Percentiles rank a stretch among this genome's conserved stretches.
These are phyloP conservation scores for Panicum hallii DNA, from an alignment of 202 grass and related monocot genomes.

Conservation along the genomic window DNA sequence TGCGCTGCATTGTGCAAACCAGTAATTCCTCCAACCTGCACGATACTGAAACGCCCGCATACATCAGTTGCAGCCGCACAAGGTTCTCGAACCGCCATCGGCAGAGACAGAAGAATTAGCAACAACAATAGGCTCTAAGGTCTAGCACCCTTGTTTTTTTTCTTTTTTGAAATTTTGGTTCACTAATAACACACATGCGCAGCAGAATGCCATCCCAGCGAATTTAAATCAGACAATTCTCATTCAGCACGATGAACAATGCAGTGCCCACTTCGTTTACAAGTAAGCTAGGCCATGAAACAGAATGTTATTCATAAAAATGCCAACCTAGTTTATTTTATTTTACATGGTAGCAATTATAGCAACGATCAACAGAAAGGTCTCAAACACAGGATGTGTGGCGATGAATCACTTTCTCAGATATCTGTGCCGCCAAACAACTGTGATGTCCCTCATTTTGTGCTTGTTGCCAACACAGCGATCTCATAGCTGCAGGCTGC, in stretches of 20 bases:
- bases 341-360: slow-evolving; percentile 40
- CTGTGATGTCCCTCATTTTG: slow-evolving; percentile 26
- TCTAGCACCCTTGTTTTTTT: not conserved
- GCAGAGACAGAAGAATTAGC: not conserved
- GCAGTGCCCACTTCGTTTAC: not conserved
- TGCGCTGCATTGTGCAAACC: too few species aligned
- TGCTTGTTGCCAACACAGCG: not conserved
- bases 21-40: not conserved
- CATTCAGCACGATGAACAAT: not conserved
- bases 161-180: not conserved
- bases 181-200: not conserved
- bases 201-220: not conserved
- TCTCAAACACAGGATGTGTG: slow-evolving; percentile 12
- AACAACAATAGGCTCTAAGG: not conserved
- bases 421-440: not conserved
- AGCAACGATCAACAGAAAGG: slow-evolving; percentile 5
- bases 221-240: slow-evolving; percentile 8
- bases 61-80: not conserved
- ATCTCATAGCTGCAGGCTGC: slow-evolving; percentile 61
- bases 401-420: slow-evolving; percentile 14
- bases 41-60: not conserved
- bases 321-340: slow-evolving; percentile 51
- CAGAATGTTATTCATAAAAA: not conserved
- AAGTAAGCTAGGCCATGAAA: slow-evolving; percentile 6
- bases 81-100: not conserved